Base-by-base conservation (phyloP, 768 basidiomycete species). In the Boletus coccyginus region DNA sequence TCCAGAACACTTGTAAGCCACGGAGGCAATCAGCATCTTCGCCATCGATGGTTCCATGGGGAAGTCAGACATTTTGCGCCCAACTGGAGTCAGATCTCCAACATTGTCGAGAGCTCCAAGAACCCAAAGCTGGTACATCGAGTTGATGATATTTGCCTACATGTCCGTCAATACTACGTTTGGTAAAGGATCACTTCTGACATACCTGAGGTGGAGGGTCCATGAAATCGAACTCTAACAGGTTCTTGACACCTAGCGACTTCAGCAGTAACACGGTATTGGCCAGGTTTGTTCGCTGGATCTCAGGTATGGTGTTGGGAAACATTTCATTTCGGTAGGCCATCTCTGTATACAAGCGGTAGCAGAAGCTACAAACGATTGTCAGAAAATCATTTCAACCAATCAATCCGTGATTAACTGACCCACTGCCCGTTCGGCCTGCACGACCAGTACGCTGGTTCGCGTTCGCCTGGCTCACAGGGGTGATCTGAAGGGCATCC, bases 101-200 rank as follows among this genome's bases (percentile, higher is more conserved):
- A 95, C 86, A 64, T 98, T 99, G 77, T 98, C 93, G 27, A 99
- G 80, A 9, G 97, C 97, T 36, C 95, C 95, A 33, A 99, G 87
- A 3, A 98, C 95, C 97, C 97, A 99, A 36, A 99, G 85, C 70
- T 98, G 97, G 71, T 98, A 99, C 94, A 98, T 98, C 7, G 96
- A 98, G 70, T 98, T 98, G 43, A 99, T 78, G 63, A 98, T 99
- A 69, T 98, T 98, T 51, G 92, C 92, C 88, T 94, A 60, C 4
- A 36, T 5, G 48, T 36, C 41, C 16, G 52, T 63, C 52, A 60
- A 31, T 45, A 17, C 42, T 29, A n/a, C 2, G 0, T 35, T 27
- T 7, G 2, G 2, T 33, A 16, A 39, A 39, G 32, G 16, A 41
- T 12, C 7, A 5, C 29, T 31, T 46, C 32, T 46, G 46, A 61